These are phyloP conservation scores for Lipomyces sp. DNA, from an alignment of 805 yeast species.

Conservation along the genomic window DNA sequence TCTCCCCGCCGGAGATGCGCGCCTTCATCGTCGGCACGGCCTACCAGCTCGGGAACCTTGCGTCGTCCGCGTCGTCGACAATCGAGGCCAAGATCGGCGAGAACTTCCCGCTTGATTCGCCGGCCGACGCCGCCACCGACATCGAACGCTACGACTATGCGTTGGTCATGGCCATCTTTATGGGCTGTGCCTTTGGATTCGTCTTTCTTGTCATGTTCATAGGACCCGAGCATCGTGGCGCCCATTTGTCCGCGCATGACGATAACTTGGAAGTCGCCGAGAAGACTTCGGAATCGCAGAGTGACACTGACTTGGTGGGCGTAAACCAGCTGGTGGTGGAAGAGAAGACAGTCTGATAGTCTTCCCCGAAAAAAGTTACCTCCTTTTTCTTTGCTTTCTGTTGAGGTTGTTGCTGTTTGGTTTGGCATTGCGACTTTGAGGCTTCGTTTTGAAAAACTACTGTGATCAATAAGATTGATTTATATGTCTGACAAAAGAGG, in stretches of 20 bases:
- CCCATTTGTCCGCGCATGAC: background rate
- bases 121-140: constrained; percentile 4
- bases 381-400: no score
- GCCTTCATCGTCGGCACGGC: constrained; percentile 60
- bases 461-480: no score
- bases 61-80: constrained; percentile 67
- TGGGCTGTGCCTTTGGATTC: constrained; percentile 61
- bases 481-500: no score
- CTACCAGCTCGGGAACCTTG: constrained; percentile 71
- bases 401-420: no score
- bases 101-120: constrained; percentile 44
- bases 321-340: no score
- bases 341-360: no score
- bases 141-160: constrained; percentile 52
- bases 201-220: constrained; percentile 47
- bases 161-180: constrained; percentile 66
- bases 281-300: background rate
- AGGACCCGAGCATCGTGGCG: constrained; percentile 46
- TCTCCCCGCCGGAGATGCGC: constrained; percentile 62
- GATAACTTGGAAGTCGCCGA: constrained; percentile 1
- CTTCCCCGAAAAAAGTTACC: no score
- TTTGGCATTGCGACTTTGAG: no score
- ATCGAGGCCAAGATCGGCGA: constrained; percentile 64
- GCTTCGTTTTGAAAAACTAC: no score
- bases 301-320: background rate